Percentiles rank a stretch among this genome's conserved stretches.
These are phyloP conservation scores for Massospora cicadina DNA, from an alignment of 371 early-diverging fungal species.

Conservation along the genomic window DNA sequence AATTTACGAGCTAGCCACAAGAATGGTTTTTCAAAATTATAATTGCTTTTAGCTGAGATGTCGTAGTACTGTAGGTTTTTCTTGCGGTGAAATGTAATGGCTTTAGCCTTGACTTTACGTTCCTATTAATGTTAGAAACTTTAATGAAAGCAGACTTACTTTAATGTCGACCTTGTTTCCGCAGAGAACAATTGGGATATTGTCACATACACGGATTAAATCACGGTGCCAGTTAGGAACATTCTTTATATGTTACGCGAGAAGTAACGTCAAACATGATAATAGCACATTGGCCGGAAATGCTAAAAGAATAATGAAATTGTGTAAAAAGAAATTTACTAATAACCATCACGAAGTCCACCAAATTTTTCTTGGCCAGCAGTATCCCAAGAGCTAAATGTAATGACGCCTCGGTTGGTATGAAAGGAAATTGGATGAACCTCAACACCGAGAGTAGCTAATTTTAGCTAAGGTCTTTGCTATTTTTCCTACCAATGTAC, in stretches of 20 bases:
- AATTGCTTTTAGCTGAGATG: conserved; percentile 98
- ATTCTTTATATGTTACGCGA: conserved; percentile 99
- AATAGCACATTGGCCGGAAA: conserved; percentile 98
- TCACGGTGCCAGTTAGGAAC: conserved; percentile 99
- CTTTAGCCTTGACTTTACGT: conserved; percentile 99
- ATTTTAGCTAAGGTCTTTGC: conserved; percentile 9
- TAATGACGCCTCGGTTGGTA: conserved; percentile 91
- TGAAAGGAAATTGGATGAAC: conserved; percentile 94
- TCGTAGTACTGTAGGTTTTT: conserved; percentile 99
- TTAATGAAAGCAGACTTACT: conserved; percentile 17
- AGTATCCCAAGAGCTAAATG: conserved; percentile 98
- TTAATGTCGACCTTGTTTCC: conserved; percentile 99
- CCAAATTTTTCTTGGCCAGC: conserved; percentile 99
- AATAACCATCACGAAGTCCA: conserved; percentile 99
- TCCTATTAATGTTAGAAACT: conserved; percentile 31
- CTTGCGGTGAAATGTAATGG: conserved; percentile 99
- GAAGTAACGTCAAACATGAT: conserved; percentile 99
- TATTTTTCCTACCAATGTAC: conserved; percentile 75
- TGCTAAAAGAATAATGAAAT: conserved; percentile 26
- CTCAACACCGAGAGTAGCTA: conserved; percentile 99
- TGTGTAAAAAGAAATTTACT: conserved; percentile 36
- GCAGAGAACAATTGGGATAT: conserved; percentile 99
- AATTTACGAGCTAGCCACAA: conserved; percentile 97
- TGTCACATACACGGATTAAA: conserved; percentile 96
- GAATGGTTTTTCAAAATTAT: conserved; percentile 99